These are phyloP conservation scores for Nidularia pulvinata DNA, from an alignment of 768 basidiomycete species.

Conservation along the genomic window DNA sequence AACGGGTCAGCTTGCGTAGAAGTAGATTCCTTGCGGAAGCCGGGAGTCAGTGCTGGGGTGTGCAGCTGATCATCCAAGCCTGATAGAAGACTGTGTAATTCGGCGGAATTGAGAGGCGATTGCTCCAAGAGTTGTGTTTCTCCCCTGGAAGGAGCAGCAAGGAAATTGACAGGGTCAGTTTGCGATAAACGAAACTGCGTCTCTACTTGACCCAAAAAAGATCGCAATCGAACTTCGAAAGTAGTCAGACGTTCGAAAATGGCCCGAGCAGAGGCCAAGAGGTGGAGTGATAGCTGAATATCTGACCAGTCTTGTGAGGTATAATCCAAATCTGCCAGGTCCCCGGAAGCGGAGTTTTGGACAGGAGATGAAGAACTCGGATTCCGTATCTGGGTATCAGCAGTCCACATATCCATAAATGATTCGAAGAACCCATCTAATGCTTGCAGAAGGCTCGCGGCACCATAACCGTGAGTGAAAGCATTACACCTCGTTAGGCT, in stretches of 20 bases:
- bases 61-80: slow-evolving; percentile 34
- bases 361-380: slow-evolving; percentile 21
- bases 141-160: slow-evolving; percentile 63
- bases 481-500: slow-evolving; percentile 70
- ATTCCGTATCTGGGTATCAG: slow-evolving; percentile 41
- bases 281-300: slow-evolving; percentile 81
- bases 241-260: slow-evolving; percentile 64
- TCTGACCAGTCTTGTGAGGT: slow-evolving; percentile 86
- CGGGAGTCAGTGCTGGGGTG: slow-evolving; percentile 15
- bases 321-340: slow-evolving; percentile 84
- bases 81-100: slow-evolving; percentile 65
- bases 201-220: slow-evolving; percentile 57
- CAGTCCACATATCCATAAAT: slow-evolving; percentile 69
- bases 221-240: slow-evolving; percentile 74
- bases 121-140: slow-evolving; percentile 77
- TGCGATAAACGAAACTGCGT: slow-evolving; percentile 56
- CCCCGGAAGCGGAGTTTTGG: slow-evolving; percentile 39
- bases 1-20: slow-evolving; percentile 34
- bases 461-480: slow-evolving; percentile 92
- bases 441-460: slow-evolving; percentile 69
- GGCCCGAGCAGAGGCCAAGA: slow-evolving; percentile 78
- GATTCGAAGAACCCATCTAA: slow-evolving; percentile 70
- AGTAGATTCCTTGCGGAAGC: slow-evolving; percentile 21
- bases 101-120: slow-evolving; percentile 81
- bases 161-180: slow-evolving; percentile 51